Evolutionary conservation across 2,329 filamentous ascomycete species (phyloP), one percentile per base, ranked within the genome.

Genomic region (Penicillium sp.): DNA sequence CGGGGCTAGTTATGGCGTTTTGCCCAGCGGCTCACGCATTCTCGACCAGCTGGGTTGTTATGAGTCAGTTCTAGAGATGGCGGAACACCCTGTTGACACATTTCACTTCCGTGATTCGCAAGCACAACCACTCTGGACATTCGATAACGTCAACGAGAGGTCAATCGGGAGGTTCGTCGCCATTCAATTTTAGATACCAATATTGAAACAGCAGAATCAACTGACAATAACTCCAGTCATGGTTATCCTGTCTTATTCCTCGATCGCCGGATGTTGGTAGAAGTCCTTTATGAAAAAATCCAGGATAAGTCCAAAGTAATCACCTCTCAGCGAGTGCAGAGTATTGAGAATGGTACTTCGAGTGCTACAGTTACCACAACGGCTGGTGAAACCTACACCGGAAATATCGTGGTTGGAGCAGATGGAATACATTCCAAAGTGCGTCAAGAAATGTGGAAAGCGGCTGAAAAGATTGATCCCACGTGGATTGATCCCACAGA

Each of bases 41-140:
- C 63, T 83, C 0, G 81, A 83, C 49, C 82, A 84, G 64, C 60
- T 84, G 0, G 80, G 78, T 0, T 65, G 71, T 33, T 76, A 59
- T 19, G 68, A 74, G 7, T 44, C 61, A 9, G 62, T 72, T 43
- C 7, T 59, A 7, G 29, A 53, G 27, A 55, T 15, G 38, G 55
- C 55, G 1, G 48, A 53, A 46, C 40, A 56, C 23, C 58, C 60
- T 2, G 53, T 64, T 3, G 50, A 62, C 4, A 58, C 29, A 44
- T 19, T 59, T 11, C 5, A 2, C 2, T 61, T 62, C 33, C 44
- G 55, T 6, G 49, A 62, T 54, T 53, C 54, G 1, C 19, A 34
- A 19, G 60, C 50, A 19, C n/a, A 53, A 13, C 6, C 11, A 5
- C 49, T 58, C 13, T 58, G 52, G 51, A 47, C 43, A n/a, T 44